Base-by-base conservation (phyloP, 2,329 filamentous ascomycete genomes). In the Colletotrichum caudatum region DNA sequence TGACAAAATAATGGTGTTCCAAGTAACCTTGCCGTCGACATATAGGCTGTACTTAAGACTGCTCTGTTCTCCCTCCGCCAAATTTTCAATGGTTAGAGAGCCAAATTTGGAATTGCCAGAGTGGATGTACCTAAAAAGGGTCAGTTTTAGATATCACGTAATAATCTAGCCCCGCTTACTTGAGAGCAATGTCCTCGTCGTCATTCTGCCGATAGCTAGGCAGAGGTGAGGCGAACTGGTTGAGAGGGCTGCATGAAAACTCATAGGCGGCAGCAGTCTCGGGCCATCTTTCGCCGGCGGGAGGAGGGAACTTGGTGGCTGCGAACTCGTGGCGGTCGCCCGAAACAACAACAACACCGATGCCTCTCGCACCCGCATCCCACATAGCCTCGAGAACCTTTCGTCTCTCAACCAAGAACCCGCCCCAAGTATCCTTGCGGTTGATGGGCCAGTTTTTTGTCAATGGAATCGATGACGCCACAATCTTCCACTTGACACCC, bases 301-400 rank as follows among this genome's bases (percentile, higher is more conserved):
- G 89, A n/a, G 87, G 90, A 20, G 86, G 92, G 82, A 92, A 92
- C 60, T 91, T 90, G 0, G 95, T 98, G 0, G 95, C 95, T 1
- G 93, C 96, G 80, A 98, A 98, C 80, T 99, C 96, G 78, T 99
- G 96, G n/a, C 96, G 87, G 78, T 99, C 96, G 0, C 96, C 96
- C 20, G 93, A 96, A 14, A 99, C 85, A 16, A 98, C 85, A 3
- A 97, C 87, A 9, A 98, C 91, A 33, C 95, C 93, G 7, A 92
- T 84, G 8, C 93, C 93, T 6, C 89, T 88, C 1, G 89, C 84
- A n/a, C 93, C 91, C 0, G 93, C 91, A 73, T 93, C 91, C 94
- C 96, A 98, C 89, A 98, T 97, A 2, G 94, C 93, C 79, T 97
- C 92, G 18, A 99, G 90, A 35, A 98, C 88, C 66, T 85, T 86